phyloP scores from a whole-genome alignment of 2,329 filamentous ascomycete species.

The Teratosphaeria zuluensis region DNA sequence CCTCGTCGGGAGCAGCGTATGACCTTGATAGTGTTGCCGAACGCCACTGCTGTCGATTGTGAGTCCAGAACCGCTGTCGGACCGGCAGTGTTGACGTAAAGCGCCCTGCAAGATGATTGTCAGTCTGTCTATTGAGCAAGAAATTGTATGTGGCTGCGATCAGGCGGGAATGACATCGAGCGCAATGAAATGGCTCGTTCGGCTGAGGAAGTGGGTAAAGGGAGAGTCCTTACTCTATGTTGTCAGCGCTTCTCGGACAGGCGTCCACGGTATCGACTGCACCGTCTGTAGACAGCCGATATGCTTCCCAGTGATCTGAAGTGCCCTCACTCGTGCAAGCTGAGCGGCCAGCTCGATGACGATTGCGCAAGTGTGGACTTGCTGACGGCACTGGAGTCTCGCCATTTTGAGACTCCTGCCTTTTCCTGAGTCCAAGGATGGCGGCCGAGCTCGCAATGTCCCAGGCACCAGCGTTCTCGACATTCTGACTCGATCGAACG shows the following conservation, averaged over 20 bases:
- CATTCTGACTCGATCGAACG: slow-evolving; percentile 41
- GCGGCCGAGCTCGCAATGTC: slow-evolving; percentile 51
- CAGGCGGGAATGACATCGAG: not conserved
- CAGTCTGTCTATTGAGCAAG: not conserved
- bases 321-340: slow-evolving; percentile 6
- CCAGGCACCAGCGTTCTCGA: slow-evolving; percentile 58
- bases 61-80: slow-evolving; percentile 55
- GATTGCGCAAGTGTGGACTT: slow-evolving; percentile 1
- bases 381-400: not conserved
- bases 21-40: slow-evolving; percentile 65
- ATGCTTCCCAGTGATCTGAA: slow-evolving; percentile 41
- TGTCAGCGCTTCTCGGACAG: not conserved
- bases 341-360: slow-evolving; percentile 1
- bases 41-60: slow-evolving; percentile 56
- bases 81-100: slow-evolving; percentile 58
- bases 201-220: not conserved
- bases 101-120: slow-evolving; percentile 37
- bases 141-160: slow-evolving; percentile 11
- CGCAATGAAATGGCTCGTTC: not conserved
- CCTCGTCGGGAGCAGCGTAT: slow-evolving; percentile 30
- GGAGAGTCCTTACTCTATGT: not conserved
- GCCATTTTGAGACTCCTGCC: slow-evolving; percentile 5
- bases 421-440: slow-evolving; percentile 53
- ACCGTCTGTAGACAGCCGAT: slow-evolving; percentile 40
- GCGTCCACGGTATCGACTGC: slow-evolving; percentile 32